These are phyloP conservation scores for Tolypocladium sp. DNA, from an alignment of 2,329 filamentous ascomycete species.

Conservation along the genomic window DNA sequence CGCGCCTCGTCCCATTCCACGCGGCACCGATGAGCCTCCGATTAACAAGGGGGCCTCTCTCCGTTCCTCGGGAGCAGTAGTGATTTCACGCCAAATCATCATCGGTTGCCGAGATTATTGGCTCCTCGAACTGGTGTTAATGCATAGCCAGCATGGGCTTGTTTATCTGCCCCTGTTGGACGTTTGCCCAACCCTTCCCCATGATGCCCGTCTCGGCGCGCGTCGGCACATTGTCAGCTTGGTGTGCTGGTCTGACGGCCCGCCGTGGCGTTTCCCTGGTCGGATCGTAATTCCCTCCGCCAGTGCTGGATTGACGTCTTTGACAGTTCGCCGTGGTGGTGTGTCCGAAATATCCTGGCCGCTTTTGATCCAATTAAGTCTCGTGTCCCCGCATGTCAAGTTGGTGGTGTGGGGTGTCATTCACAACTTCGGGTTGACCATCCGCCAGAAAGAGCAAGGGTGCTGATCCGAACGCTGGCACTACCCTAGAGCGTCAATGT, in stretches of 20 bases:
- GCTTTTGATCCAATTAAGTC: not conserved
- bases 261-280: not conserved
- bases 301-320: not conserved
- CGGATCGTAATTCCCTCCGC: not conserved
- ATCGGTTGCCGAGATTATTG: not conserved
- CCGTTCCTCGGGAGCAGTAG: not conserved
- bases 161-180: not conserved
- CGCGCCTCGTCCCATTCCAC: not conserved
- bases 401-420: not conserved
- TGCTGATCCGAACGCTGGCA: not conserved
- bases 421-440: not conserved
- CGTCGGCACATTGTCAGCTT: not conserved
- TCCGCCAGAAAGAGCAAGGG: not conserved
- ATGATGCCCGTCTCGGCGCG: not conserved
- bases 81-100: not conserved
- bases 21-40: not conserved
- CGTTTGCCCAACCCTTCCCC: not conserved
- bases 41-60: not conserved
- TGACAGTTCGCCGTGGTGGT: not conserved
- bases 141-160: not conserved
- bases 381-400: not conserved
- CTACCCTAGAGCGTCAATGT: not conserved
- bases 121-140: not conserved
- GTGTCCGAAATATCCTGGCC: not conserved
- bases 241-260: not conserved